Base-by-base conservation (phyloP, 1,284 basidiomycete species). In the Trichosporon coremiiforme region DNA sequence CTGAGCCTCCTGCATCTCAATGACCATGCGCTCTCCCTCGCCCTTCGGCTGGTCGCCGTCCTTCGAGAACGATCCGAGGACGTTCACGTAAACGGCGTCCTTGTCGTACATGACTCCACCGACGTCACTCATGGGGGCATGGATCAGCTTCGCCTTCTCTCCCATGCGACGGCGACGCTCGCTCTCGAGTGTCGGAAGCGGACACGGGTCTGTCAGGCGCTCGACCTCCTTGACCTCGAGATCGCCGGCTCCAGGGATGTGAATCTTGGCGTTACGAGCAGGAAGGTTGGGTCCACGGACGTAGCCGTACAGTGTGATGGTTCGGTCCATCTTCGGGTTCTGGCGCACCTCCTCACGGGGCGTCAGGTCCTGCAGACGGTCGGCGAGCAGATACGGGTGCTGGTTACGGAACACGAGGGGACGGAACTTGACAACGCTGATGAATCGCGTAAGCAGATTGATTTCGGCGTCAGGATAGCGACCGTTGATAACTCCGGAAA, bases 41-140 rank as follows among this genome's bases (percentile, higher is more conserved):
- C 95, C 90, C 78, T 91, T 90, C 2, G 86, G 87, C 65, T 87
- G 84, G 65, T 82, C 83, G 55, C 82, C 83, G 64, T 84, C 81
- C 69, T 90, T 87, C 4, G 93, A 91, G 78, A 99, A 99, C 78
- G 88, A 95, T 1, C 97, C 97, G 3, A 94, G 93, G 2, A 98
- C 95, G 79, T 98, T 98, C 76, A 99, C 92, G 86, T 94, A 99
- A 1, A 99, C 95, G 0, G 95, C 94, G 78, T 99, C 97, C 83
- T 98, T 98, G 86, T 99, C 97, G 79, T 97, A 98, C 85, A 94
- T 90, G 71, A 99, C 90, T 8, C 96, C 97, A 22, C 96, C 96
- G 1, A 98, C 91, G 78, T 98, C 96, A 80, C 93, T 96, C 96
- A 99, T 98, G 0, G 97, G 97, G 7, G 97, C 97, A 82, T 99